A percentile compares a stretch with the other conserved stretches of the same genome.
Evolutionary conservation across 768 basidiomycete genomes (phyloP).

Genomic region (Fomitopsis serialis): DNA sequence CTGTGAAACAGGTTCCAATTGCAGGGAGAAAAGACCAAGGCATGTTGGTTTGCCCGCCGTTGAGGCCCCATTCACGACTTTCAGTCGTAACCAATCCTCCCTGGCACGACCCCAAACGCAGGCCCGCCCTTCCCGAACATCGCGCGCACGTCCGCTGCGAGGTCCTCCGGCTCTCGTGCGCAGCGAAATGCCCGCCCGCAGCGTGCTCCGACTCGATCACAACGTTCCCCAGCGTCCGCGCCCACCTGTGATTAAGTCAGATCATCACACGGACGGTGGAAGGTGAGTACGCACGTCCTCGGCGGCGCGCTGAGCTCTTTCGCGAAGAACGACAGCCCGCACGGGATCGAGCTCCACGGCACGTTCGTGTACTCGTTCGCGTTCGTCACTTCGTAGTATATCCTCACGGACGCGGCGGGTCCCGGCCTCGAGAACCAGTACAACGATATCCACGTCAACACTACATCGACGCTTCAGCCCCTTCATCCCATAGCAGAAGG

Average conservation of each 20-base stretch:
- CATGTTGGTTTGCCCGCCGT: too few species aligned
- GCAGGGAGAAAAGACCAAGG: too few species aligned
- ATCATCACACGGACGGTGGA: too few species aligned
- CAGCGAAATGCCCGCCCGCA: slow-evolving; percentile 26
- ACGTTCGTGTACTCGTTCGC: background rate
- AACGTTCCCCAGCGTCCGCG: slow-evolving; percentile 17
- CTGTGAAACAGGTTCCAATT: too few species aligned
- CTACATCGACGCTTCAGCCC: too few species aligned
- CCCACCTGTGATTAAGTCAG: too few species aligned
- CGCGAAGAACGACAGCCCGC: slow-evolving; percentile 27
- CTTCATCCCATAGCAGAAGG: background rate
- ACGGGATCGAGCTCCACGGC: slow-evolving; percentile 14
- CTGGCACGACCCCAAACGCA: slow-evolving; percentile 17
- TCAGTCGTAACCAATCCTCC: slow-evolving; percentile 9
- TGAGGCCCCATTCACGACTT: too few species aligned
- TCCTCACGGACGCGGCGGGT: slow-evolving; percentile 50
- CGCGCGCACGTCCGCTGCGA: slow-evolving; percentile 21
- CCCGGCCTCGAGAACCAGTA: slow-evolving; percentile 56
- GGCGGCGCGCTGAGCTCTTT: slow-evolving; percentile 17
- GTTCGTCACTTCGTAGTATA: slow-evolving; percentile 45
- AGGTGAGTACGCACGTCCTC: too few species aligned
- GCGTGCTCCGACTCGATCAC: slow-evolving; percentile 21
- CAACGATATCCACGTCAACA: slow-evolving; percentile 55
- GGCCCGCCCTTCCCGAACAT: slow-evolving; percentile 25
- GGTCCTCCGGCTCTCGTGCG: slow-evolving; percentile 20